These are phyloP conservation scores for Pestalotiopsis sp. DNA, from an alignment of 2,329 filamentous ascomycete species.

Conservation along the genomic window DNA sequence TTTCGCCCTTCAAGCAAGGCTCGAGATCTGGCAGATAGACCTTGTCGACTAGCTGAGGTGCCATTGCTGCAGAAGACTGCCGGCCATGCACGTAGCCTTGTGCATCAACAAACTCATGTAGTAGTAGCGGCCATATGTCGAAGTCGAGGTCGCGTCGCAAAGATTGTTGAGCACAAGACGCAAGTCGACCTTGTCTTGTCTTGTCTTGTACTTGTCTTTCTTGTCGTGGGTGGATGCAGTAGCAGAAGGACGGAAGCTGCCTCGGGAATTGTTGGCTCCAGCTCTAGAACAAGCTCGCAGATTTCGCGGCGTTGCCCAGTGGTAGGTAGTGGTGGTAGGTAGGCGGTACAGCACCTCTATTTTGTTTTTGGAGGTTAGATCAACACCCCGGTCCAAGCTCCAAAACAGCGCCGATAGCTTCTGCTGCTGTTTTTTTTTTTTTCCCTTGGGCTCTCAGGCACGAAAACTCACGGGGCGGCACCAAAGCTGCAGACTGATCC, in stretches of 20 bases:
- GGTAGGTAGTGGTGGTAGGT: neutral
- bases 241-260: neutral
- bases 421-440: neutral
- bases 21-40: constrained; percentile 84
- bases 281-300: neutral
- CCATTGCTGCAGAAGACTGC: constrained; percentile 66
- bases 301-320: neutral
- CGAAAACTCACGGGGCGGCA: neutral
- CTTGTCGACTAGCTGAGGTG: constrained; percentile 64
- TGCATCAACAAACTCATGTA: constrained; percentile 32
- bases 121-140: constrained; percentile 11
- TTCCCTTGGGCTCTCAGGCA: neutral
- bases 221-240: neutral
- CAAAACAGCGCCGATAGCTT: neutral
- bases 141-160: constrained; percentile 2
- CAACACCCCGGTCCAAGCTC: constrained; percentile 13
- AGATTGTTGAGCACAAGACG: constrained; percentile 6
- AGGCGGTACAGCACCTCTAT: neutral
- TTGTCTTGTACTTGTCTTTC: neutral
- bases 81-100: constrained; percentile 32
- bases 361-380: neutral
- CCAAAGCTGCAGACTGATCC: neutral
- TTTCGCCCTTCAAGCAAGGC: constrained; percentile 80
- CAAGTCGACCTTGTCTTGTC: constrained; percentile 19
- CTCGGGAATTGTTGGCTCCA: neutral